phyloP scores from a whole-genome alignment of 495 filamentous ascomycete genomes.

The Annulohypoxylon maeteangense region DNA sequence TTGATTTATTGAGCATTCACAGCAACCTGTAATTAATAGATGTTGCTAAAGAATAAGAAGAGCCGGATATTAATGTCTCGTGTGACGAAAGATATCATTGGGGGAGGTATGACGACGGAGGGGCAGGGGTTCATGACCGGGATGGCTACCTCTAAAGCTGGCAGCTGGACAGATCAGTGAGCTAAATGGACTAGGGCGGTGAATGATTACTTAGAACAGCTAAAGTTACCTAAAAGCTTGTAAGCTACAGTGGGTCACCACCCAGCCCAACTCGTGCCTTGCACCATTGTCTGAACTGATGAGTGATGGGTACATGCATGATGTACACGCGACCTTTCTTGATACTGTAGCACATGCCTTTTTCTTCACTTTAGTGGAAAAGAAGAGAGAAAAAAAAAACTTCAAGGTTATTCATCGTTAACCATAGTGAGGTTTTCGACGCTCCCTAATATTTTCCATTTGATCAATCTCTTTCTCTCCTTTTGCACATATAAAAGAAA shows the following conservation, averaged over 20 bases:
- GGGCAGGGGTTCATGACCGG: slow-evolving; percentile 2
- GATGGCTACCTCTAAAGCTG: background rate
- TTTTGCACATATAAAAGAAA: background rate
- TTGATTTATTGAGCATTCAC: background rate
- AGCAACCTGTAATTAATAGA: background rate
- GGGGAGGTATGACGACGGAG: slow-evolving; percentile 10
- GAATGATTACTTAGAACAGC: slow-evolving; percentile 23
- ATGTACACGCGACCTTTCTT: slow-evolving; percentile 41
- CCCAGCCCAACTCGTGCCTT: slow-evolving; percentile 22
- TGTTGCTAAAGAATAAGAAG: background rate
- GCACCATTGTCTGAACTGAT: slow-evolving; percentile 28
- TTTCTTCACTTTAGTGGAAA: slow-evolving; percentile 2
- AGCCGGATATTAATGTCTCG: slow-evolving; percentile 4
- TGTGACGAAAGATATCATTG: background rate
- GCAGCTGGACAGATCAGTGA: slow-evolving; percentile 13
- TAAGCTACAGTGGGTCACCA: background rate
- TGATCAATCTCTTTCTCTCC: background rate
- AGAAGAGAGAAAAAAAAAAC: slow-evolving; percentile 11
- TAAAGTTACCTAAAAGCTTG: background rate
- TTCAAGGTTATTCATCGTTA: background rate
- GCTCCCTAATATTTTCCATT: background rate
- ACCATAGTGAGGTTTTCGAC: background rate
- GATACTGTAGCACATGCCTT: slow-evolving; percentile 37
- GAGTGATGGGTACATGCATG: slow-evolving; percentile 30
- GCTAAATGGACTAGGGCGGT: slow-evolving; percentile 31